Conservation (phyloP, 345 rosid genomes). For the Populus tremula region DNA sequence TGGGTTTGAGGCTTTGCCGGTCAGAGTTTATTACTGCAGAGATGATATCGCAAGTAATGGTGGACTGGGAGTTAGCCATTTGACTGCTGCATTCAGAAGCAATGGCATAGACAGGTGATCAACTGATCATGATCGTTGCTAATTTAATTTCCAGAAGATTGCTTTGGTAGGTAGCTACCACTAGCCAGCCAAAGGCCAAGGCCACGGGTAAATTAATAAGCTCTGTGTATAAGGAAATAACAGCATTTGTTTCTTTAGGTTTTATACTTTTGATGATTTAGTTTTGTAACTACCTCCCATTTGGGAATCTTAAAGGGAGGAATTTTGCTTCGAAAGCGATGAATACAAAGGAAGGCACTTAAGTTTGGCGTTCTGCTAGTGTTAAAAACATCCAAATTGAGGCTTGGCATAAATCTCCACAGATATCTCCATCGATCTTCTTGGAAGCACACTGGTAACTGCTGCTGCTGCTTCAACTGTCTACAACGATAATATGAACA, state of each 20-base stretch:
- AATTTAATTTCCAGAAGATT: background rate
- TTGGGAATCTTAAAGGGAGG: background rate
- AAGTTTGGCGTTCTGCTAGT: background rate
- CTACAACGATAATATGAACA: too few relatives aligned
- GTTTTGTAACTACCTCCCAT: background rate
- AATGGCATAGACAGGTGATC: background rate
- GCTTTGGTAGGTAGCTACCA: background rate
- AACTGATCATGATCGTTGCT: too few relatives aligned
- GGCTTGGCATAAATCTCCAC: too few relatives aligned
- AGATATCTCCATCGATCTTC: too few relatives aligned
- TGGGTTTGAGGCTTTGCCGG: constrained; percentile 29
- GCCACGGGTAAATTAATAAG: too few relatives aligned
- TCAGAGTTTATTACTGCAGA: constrained; percentile 21
- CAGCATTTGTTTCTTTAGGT: too few relatives aligned
- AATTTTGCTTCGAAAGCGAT: background rate
- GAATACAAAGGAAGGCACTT: background rate
- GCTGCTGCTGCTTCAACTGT: too few relatives aligned
- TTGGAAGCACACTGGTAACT: too few relatives aligned
- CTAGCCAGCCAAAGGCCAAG: too few relatives aligned
- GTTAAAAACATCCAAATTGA: too few relatives aligned
- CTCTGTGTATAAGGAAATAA: background rate
- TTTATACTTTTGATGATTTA: too few relatives aligned
- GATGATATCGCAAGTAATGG: constrained; percentile 5
- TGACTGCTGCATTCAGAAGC: constrained; percentile 31
- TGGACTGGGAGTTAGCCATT: constrained; percentile 33